Conservation (phyloP, 2,329 filamentous ascomycete species). For the Aspergillus alliaceus region DNA sequence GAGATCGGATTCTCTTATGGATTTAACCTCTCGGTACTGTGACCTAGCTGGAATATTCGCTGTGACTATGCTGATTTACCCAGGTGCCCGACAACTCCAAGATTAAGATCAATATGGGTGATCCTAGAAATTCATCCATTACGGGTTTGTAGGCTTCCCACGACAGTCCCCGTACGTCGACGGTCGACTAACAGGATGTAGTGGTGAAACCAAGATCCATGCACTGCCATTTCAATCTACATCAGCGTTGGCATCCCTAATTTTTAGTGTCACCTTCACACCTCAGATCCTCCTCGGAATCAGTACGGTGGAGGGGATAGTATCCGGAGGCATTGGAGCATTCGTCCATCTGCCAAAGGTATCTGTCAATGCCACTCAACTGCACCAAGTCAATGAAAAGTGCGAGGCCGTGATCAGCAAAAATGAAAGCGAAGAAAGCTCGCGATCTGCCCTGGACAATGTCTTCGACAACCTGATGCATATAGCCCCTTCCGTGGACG, state of each 20-base stretch:
- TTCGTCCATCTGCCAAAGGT: slow-evolving; percentile 22
- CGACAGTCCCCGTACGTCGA: background rate
- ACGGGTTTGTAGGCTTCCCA: slow-evolving; percentile 33
- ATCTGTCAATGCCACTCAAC: slow-evolving; percentile 19
- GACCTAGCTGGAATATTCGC: too few species aligned
- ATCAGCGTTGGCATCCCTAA: slow-evolving; percentile 5
- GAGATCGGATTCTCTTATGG: slow-evolving; percentile 20
- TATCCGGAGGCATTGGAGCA: slow-evolving; percentile 22
- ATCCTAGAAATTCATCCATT: slow-evolving; percentile 21
- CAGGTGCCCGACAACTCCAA: slow-evolving; percentile 19
- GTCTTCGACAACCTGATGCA: slow-evolving; percentile 14
- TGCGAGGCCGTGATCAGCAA: slow-evolving; percentile 13
- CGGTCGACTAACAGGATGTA: background rate
- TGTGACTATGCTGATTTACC: background rate
- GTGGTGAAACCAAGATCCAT: slow-evolving; percentile 16
- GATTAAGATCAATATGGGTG: slow-evolving; percentile 14
- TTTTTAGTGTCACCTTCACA: slow-evolving; percentile 15
- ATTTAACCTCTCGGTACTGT: slow-evolving; percentile 19
- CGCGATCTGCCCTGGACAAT: background rate
- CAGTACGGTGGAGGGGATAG: background rate
- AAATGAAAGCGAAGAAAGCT: background rate
- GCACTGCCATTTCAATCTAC: slow-evolving; percentile 18
- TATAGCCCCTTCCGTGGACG: slow-evolving; percentile 18
- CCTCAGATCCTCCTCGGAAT: slow-evolving; percentile 22
- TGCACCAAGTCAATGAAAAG: slow-evolving; percentile 17